Evolutionary conservation across 805 yeast species (phyloP), one percentile per base, ranked within the genome.

Genomic region (Pichia nakasei): DNA sequence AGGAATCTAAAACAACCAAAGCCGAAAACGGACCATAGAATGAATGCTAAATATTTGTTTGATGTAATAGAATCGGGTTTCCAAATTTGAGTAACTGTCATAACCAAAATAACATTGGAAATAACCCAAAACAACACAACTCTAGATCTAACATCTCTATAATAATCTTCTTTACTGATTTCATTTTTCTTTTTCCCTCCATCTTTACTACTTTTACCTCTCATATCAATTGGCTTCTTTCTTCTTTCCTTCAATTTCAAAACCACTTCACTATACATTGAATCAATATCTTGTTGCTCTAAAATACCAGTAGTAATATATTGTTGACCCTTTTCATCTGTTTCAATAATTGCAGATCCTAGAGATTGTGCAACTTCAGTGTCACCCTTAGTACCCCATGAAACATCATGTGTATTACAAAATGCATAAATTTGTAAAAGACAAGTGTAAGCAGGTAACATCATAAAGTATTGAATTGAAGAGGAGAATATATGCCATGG

Each of bases 301-400:
- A 83, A 76, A 54, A 83, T 78, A 51, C 85, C 94, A 31, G 84
- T 77, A 50, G 84, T 88, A 36, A 85, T 87, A 34, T 87, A 83
- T 58, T 85, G 89, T 49, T 80, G 82, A 42, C 95, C 95, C 46
- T 82, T 75, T 43, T 83, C 93, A 48, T 82, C 82, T 57, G 84
- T 81, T 40, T 77, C 81, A 49, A 85, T 83, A 26, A 85, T 84
- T 40, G 95, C 95, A 37, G 85, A 81, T 39, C 95, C 89, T 32
- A 82, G 68, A 48, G 76, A 82, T 50, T 77, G 76, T 18, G 78
- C 75, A 38, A 78, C 82, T 48, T 75, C 76, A 50, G 82, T 84
- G 48, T 89, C 96, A 52, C 98, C 98, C 61, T 91, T 91, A 2
- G 98, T 91, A 65, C 98, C 98, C 98, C 98, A 91, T 0, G 96